Conservation (phyloP, 345 rosid species). For the Citrus inodora region DNA sequence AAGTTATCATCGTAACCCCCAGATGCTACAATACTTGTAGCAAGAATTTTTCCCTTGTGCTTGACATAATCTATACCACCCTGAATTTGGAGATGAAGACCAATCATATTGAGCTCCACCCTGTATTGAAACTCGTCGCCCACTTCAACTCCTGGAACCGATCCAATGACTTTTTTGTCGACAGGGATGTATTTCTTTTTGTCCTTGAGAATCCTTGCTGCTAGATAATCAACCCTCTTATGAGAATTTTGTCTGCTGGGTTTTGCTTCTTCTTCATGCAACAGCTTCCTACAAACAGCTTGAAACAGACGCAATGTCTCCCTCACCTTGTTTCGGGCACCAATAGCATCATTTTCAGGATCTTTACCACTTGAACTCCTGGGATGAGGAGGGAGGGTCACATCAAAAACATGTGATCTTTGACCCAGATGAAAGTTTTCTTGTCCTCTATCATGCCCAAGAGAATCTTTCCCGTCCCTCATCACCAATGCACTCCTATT, state of each 20-base stretch:
- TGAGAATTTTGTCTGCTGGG: conserved; percentile 12
- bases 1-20: conserved; percentile 66
- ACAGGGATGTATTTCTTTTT: conserved; percentile 41
- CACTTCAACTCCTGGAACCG: conserved; percentile 73
- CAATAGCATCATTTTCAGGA: conserved; percentile 22
- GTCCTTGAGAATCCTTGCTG: conserved; percentile 53
- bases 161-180: conserved; percentile 51
- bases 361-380: conserved; percentile 19
- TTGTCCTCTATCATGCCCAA: neutral
- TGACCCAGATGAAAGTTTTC: conserved; percentile 14
- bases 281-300: conserved; percentile 55
- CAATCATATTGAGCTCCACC: conserved; percentile 65
- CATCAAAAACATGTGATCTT: conserved; percentile 19
- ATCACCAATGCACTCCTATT: neutral
- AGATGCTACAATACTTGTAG: conserved; percentile 72
- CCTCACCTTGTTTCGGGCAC: conserved; percentile 63
- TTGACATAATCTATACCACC: conserved; percentile 75
- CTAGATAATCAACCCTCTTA: conserved; percentile 60
- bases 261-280: conserved; percentile 76
- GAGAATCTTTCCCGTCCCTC: neutral
- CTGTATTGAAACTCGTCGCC: conserved; percentile 86
- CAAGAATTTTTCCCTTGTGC: conserved; percentile 32
- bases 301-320: conserved; percentile 76
- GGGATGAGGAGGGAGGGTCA: conserved; percentile 51
- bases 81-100: conserved; percentile 67